phyloP scores from a whole-genome alignment of 2,329 filamentous ascomycete genomes.

The Aspergillus oerlinghausenensis region DNA sequence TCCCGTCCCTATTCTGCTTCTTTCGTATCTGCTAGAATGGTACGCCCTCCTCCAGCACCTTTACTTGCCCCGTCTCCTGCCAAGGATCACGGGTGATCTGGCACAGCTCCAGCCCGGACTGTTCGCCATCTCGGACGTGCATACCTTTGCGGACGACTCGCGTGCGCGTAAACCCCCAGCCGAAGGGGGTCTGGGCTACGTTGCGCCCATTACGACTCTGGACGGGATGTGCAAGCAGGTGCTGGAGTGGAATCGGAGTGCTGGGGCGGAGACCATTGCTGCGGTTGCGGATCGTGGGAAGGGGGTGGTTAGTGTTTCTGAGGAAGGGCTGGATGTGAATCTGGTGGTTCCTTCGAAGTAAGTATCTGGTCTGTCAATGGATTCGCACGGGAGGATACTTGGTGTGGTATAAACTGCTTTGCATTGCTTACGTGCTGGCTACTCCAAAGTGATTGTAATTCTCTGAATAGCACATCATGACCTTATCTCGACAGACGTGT shows the following conservation, averaged over 20 bases:
- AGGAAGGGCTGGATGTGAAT: conserved; percentile 15
- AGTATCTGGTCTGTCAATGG: background rate
- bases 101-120: conserved; percentile 28
- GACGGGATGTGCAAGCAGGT: conserved; percentile 32
- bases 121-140: conserved; percentile 27
- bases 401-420: background rate
- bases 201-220: conserved; percentile 26
- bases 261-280: conserved; percentile 8
- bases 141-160: conserved; percentile 26
- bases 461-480: conserved; percentile 3
- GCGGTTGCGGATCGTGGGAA: conserved; percentile 11
- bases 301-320: conserved; percentile 10
- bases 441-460: background rate
- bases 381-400: background rate
- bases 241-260: conserved; percentile 30
- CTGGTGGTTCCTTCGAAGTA: conserved; percentile 13
- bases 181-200: conserved; percentile 30
- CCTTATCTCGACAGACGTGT: background rate
- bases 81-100: conserved; percentile 22
- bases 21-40: conserved; percentile 29
- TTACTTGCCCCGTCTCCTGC: conserved; percentile 23
- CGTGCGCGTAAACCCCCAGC: conserved; percentile 22
- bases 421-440: background rate
- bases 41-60: conserved; percentile 26
- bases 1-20: conserved; percentile 24